Evolutionary conservation across 1,139 yeast species (phyloP).

Genomic region (Protomyces pachydermus): DNA sequence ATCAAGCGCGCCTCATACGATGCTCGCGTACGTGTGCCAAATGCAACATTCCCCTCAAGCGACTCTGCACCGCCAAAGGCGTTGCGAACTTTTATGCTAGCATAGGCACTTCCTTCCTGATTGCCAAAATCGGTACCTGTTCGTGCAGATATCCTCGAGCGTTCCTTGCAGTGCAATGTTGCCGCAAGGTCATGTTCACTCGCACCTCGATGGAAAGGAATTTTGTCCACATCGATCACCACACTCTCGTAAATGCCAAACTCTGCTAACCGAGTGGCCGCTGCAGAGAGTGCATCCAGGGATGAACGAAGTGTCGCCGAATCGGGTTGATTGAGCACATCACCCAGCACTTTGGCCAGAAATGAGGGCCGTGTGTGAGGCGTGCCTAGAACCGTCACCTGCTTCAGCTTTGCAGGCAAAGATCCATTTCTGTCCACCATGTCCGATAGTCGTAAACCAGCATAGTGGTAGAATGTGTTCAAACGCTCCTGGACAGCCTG

Average conservation of each 20-base stretch:
- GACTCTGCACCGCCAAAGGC: conserved; percentile 86
- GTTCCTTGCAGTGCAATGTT: conserved; percentile 55
- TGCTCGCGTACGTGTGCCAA: conserved; percentile 74
- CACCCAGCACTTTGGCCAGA: conserved; percentile 29
- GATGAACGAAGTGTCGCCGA: conserved; percentile 36
- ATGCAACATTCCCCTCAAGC: conserved; percentile 66
- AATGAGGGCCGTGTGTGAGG: conserved; percentile 33
- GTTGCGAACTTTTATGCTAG: conserved; percentile 58
- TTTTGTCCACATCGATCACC: conserved; percentile 41
- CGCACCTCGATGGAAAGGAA: neutral
- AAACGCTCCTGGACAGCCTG: neutral
- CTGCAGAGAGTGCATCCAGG: conserved; percentile 37
- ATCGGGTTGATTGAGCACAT: conserved; percentile 28
- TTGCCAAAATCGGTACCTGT: conserved; percentile 95
- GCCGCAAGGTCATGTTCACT: conserved; percentile 32
- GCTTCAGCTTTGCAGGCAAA: conserved; percentile 33
- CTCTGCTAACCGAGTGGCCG: conserved; percentile 36
- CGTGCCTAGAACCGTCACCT: conserved; percentile 33
- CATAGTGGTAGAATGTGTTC: neutral
- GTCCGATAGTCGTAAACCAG: neutral
- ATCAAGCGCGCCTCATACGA: conserved; percentile 44
- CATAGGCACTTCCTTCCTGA: conserved; percentile 91
- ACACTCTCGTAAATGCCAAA: conserved; percentile 49
- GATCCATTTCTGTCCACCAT: conserved; percentile 32
- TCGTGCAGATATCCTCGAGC: conserved; percentile 64